Conservation (phyloP, 306 rosid species). For the Leucaena leucocephala region DNA sequence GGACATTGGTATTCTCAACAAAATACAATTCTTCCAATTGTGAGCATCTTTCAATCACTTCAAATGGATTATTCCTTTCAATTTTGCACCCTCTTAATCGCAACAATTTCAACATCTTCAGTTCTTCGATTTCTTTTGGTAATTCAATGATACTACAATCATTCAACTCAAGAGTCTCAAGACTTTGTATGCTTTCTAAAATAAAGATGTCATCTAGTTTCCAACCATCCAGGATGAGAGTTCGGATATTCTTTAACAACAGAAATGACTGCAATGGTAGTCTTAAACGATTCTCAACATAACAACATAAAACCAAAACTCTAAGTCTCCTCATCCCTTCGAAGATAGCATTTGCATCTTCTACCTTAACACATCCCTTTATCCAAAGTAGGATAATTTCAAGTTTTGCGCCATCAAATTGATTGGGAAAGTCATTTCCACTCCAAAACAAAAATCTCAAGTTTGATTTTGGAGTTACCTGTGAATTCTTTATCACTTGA, state of each 20-base stretch:
- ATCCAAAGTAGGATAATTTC: neutral
- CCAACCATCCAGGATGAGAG: neutral
- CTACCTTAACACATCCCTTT: neutral
- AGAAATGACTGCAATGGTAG: neutral
- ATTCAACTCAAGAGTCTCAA: neutral
- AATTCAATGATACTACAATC: neutral
- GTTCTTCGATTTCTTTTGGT: neutral
- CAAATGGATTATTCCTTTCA: neutral
- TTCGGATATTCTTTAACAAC: neutral
- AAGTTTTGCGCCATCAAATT: constrained; percentile 11
- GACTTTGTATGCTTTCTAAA: neutral
- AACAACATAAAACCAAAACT: neutral
- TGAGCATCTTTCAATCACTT: neutral
- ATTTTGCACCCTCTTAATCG: neutral
- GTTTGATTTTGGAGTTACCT: neutral
- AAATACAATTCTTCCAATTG: neutral
- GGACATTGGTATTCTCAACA: neutral
- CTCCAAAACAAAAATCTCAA: constrained; percentile 18
- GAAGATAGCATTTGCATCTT: neutral
- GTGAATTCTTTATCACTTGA: too few relatives aligned
- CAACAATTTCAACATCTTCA: constrained; percentile 27
- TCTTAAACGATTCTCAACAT: too few relatives aligned
- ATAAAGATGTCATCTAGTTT: neutral
- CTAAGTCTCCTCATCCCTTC: neutral
- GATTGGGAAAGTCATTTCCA: neutral